phyloP scores from a whole-genome alignment of 495 filamentous ascomycete species.

The Daldinia bambusicola region DNA sequence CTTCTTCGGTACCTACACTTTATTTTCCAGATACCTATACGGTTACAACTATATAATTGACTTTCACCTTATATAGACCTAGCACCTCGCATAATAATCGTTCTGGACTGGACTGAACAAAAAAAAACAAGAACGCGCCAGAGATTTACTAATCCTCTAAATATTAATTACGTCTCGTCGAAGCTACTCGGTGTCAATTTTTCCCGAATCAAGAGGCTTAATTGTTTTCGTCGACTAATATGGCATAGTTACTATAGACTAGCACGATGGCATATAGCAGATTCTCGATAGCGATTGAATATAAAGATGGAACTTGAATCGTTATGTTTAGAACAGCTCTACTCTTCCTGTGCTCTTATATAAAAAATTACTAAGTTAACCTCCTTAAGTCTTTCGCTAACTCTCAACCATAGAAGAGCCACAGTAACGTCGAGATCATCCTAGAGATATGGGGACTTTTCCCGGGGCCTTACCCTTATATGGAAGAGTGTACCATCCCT shows the following conservation, averaged over 20 bases:
- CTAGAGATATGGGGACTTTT: slow-evolving; percentile 2
- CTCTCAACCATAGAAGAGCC: background rate
- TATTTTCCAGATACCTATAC: too few relatives aligned
- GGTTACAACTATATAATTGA: slow-evolving; percentile 9
- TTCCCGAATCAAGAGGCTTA: background rate
- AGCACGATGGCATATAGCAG: background rate
- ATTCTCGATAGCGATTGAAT: background rate
- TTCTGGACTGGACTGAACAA: slow-evolving; percentile 14
- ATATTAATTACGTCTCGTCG: background rate
- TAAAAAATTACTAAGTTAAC: background rate
- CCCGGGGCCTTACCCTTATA: slow-evolving; percentile 11
- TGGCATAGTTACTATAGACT: background rate
- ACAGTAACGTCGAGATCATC: background rate
- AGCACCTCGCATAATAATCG: slow-evolving; percentile 17
- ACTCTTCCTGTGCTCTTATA: background rate
- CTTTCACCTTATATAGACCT: background rate
- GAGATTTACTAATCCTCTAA: background rate
- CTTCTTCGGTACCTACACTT: too few relatives aligned
- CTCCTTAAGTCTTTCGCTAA: background rate
- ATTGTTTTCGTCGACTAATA: background rate
- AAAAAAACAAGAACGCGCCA: slow-evolving; percentile 5
- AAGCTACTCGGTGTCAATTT: background rate
- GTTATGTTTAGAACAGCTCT: background rate
- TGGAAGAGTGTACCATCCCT: slow-evolving; percentile 19
- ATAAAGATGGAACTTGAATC: background rate